These are phyloP conservation scores for Penicillium roqueforti DNA, from an alignment of 495 filamentous ascomycete genomes.

Conservation along the genomic window DNA sequence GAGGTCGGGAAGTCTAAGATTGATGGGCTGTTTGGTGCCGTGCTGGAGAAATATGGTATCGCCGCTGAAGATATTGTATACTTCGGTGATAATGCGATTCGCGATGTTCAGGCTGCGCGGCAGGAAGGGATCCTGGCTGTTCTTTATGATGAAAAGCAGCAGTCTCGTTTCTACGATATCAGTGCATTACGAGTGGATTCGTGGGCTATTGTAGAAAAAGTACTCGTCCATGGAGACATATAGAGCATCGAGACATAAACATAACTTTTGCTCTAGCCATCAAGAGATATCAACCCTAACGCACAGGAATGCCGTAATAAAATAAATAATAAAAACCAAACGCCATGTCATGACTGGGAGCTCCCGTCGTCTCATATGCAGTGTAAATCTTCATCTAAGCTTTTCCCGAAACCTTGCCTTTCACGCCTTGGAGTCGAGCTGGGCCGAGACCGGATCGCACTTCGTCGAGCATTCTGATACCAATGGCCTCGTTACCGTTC, in stretches of 20 bases:
- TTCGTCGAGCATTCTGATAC: constrained; percentile 87
- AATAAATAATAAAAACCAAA: constrained; percentile 18
- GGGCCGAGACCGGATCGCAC: constrained; percentile 76
- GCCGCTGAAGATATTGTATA: constrained; percentile 24
- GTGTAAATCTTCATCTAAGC: constrained; percentile 20
- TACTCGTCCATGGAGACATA: constrained; percentile 11
- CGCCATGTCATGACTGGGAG: constrained; percentile 25
- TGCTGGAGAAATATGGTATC: constrained; percentile 28
- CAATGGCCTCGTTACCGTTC: constrained; percentile 75
- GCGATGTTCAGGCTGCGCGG: constrained; percentile 28
- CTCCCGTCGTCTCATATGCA: constrained; percentile 28
- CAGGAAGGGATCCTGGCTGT: constrained; percentile 29
- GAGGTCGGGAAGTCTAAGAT: constrained; percentile 30
- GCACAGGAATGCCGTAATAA: constrained; percentile 19
- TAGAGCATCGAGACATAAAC: constrained; percentile 10
- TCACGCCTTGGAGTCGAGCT: constrained; percentile 40
- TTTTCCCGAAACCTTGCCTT: constrained; percentile 28
- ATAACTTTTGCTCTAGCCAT: constrained; percentile 26
- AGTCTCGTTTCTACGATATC: constrained; percentile 18
- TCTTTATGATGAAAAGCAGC: constrained; percentile 31
- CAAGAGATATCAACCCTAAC: constrained; percentile 17
- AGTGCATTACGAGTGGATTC: constrained; percentile 14
- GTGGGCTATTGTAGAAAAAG: constrained; percentile 13
- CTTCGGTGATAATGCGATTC: constrained; percentile 31
- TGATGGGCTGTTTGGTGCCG: constrained; percentile 31